Conservation (phyloP, 169 alveolate genomes). For the Plasmodium coatneyi region DNA sequence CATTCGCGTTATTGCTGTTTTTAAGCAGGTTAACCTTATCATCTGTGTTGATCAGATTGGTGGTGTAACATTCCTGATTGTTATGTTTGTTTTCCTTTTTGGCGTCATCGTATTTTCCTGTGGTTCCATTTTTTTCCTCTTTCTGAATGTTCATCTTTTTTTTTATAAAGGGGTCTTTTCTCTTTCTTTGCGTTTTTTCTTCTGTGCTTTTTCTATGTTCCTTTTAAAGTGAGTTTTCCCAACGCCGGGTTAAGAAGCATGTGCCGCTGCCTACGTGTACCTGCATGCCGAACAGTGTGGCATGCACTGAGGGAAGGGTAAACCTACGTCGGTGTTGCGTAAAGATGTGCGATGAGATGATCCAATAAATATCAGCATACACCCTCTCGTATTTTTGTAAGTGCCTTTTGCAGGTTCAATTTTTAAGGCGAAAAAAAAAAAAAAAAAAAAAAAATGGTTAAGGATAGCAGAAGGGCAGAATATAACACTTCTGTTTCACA, state of each 20-base stretch:
- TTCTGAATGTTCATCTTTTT: conserved; percentile 20
- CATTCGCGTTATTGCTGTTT: neutral
- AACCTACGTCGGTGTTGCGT: neutral
- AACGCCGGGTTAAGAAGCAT: neutral
- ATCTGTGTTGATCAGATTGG: neutral
- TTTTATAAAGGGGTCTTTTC: neutral
- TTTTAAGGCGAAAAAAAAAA: neutral
- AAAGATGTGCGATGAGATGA: neutral
- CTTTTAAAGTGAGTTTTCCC: neutral
- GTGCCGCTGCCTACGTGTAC: neutral
- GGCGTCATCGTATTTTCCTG: conserved; percentile 18
- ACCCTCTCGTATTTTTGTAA: neutral
- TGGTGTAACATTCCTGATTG: neutral
- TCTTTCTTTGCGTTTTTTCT: neutral
- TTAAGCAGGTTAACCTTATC: conserved; percentile 12
- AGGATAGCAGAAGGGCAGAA: neutral
- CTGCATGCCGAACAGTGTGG: neutral
- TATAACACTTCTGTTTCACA: neutral
- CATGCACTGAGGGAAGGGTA: neutral
- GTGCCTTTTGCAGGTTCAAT: neutral
- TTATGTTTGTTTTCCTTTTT: conserved; percentile 8
- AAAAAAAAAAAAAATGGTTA: neutral
- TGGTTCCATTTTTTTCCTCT: neutral
- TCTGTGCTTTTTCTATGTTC: neutral
- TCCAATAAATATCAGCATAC: neutral